Base-by-base conservation (phyloP, 1,139 yeast genomes). In the Candida albicans region DNA sequence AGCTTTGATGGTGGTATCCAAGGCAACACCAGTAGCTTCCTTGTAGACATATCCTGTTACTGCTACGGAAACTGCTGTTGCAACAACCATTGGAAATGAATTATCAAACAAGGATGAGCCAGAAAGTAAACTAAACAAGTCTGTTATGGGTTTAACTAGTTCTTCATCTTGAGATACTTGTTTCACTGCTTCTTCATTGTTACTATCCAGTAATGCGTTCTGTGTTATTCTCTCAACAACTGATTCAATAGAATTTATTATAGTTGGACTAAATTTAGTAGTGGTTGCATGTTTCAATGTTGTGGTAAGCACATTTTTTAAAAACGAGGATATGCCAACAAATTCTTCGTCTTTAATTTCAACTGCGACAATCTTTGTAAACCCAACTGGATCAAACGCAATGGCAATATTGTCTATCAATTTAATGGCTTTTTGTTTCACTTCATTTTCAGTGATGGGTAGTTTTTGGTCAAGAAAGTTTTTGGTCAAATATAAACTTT, bases 161-260 rank as follows among this genome's bases (percentile, higher is more conserved):
- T 52, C 50, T 0, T 57, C 55, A 49, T 66, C 68, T 10, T 55
- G 48, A 7, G 49, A 24, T 9, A 46, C 25, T 6, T 37, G 32
- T 10, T 39, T 30, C 6, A 28, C 33, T 12, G 35, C 27, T 5
- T 35, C 33, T 33, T 38, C 42, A 22, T 25, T 40, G 29, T 39
- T 37, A 33, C 40, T 95, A 25, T 79, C 60, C 35, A 88, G 67
- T 8, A 81, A 70, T 50, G 82, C 75, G 52, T 87, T 95, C 48
- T 77, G 79, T 42, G 65, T 58, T 44, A 55, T 38, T 68, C 70
- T 5, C 56, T 48, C 29, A 59, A 63, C 0, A 65, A 64, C 47
- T 62, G 65, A 30, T 8, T 61, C 64, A 1, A 58, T 57, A 5
- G 53, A 46, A 7, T 56, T 40, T 10, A 57, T 38, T 4, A 56